Percentiles rank a stretch among this genome's conserved stretches.
These are phyloP conservation scores for Antarctomyces pellizariae DNA, from an alignment of 495 filamentous ascomycete genomes.

Conservation along the genomic window DNA sequence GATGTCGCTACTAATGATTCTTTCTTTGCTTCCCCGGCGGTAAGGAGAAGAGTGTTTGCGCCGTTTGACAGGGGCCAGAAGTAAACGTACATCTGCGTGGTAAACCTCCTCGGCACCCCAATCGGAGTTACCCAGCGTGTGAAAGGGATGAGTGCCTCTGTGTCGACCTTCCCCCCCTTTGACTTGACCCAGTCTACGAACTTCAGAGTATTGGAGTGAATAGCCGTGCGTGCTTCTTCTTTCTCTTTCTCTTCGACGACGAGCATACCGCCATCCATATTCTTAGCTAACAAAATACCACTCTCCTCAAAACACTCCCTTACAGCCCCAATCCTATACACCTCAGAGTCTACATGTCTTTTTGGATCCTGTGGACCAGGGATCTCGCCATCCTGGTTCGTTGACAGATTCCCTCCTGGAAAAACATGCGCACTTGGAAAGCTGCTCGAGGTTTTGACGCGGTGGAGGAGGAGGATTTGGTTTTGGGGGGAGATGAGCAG, in stretches of 20 bases:
- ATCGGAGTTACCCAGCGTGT: conserved; percentile 79
- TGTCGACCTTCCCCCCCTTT: conserved; percentile 21
- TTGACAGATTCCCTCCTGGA: conserved; percentile 69
- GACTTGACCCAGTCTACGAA: conserved; percentile 44
- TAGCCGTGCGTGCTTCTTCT: conserved; percentile 38
- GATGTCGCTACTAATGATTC: conserved; percentile 45
- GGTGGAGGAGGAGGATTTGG: conserved; percentile 67
- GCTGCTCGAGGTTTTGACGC: conserved; percentile 55
- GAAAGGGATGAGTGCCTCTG: conserved; percentile 52
- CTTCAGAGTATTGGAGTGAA: conserved; percentile 32
- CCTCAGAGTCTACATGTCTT: conserved; percentile 40
- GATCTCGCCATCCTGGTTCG: conserved; percentile 41
- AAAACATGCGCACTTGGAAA: conserved; percentile 93
- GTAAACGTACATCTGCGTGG: conserved; percentile 91
- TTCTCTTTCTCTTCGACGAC: conserved; percentile 32
- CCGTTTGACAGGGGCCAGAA: conserved; percentile 68
- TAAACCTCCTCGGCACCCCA: conserved; percentile 47
- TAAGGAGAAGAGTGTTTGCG: too few species aligned
- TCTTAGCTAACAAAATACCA: conserved; percentile 58
- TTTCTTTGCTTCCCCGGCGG: too few species aligned
- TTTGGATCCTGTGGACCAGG: conserved; percentile 19
- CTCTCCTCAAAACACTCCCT: conserved; percentile 90
- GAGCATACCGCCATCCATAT: conserved; percentile 21
- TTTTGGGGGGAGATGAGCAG: conserved; percentile 70
- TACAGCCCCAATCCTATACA: conserved; percentile 59